phyloP scores from a whole-genome alignment of 2,329 filamentous ascomycete species.

The Coccinonectria pachysandricola region DNA sequence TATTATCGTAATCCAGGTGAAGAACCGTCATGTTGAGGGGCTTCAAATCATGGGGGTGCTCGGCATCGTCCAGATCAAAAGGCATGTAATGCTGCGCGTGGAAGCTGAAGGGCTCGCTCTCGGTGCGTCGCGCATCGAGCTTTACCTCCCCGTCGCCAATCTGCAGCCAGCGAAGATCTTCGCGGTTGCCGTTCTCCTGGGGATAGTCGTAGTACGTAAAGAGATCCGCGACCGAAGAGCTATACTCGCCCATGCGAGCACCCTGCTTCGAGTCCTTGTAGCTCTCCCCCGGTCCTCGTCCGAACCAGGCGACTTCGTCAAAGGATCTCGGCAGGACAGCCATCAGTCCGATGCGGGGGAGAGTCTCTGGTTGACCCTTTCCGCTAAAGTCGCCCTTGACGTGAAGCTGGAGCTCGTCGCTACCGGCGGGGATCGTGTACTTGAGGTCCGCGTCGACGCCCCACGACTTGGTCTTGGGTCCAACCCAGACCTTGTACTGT shows the following conservation, averaged over 20 bases:
- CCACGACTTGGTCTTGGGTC: conserved; percentile 56
- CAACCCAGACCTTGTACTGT: conserved; percentile 41
- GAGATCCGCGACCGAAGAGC: conserved; percentile 39
- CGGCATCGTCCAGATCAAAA: too few relatives aligned
- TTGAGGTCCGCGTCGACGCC: conserved; percentile 37
- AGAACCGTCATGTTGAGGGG: too few relatives aligned
- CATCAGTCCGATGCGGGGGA: conserved; percentile 54
- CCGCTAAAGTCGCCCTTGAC: conserved; percentile 39
- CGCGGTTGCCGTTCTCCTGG: conserved; percentile 58
- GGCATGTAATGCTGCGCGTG: too few relatives aligned
- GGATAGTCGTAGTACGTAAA: conserved; percentile 56
- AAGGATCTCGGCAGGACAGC: conserved; percentile 31
- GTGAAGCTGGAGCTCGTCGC: conserved; percentile 37
- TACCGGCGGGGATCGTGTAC: conserved; percentile 46
- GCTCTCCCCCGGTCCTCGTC: conserved; percentile 54
- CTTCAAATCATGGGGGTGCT: too few relatives aligned
- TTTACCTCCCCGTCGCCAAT: too few relatives aligned
- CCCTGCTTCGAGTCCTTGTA: conserved; percentile 57
- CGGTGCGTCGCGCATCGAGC: too few relatives aligned
- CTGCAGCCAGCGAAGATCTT: conserved; percentile 49
- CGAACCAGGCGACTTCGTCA: conserved; percentile 48
- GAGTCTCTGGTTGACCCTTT: conserved; percentile 39
- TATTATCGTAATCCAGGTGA: too few relatives aligned
- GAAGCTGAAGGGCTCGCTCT: too few relatives aligned
- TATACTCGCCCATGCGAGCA: conserved; percentile 47